phyloP scores from a whole-genome alignment of 1,284 basidiomycete genomes.

The Ustilago crameri region DNA sequence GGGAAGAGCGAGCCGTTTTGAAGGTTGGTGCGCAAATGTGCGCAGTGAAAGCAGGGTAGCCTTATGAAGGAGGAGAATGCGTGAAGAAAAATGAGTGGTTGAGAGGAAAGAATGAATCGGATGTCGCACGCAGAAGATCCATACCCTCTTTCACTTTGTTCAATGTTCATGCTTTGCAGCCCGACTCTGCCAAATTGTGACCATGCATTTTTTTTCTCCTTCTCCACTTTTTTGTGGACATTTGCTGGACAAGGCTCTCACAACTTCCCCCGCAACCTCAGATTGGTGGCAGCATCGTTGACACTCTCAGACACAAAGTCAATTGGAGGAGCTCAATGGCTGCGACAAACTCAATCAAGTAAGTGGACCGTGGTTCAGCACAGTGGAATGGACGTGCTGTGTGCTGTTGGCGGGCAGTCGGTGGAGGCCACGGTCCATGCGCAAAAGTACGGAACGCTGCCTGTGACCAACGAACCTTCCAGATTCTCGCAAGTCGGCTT shows the following conservation, averaged over 20 bases:
- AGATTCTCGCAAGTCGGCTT: slow-evolving; percentile 27
- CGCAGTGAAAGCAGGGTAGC: not conserved
- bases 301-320: too few species aligned
- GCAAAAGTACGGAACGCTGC: too few species aligned
- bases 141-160: slow-evolving; percentile 1
- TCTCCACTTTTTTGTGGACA: not conserved
- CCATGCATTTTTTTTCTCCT: too few species aligned
- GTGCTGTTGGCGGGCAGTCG: too few species aligned
- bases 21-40: too few species aligned
- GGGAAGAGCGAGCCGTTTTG: not conserved
- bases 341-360: too few species aligned
- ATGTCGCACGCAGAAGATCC: slow-evolving; percentile 5
- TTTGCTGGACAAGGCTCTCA: too few species aligned
- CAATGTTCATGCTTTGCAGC: not conserved
- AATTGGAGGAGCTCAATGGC: too few species aligned
- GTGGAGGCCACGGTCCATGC: too few species aligned
- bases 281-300: not conserved
- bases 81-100: not conserved
- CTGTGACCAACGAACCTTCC: slow-evolving; percentile 17
- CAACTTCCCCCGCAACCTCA: too few species aligned
- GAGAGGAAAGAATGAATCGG: not conserved
- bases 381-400: too few species aligned
- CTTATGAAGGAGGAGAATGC: not conserved
- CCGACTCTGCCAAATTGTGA: not conserved
- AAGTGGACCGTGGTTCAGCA: too few species aligned